Evolutionary conservation across 768 basidiomycete species (phyloP), one percentile per base, ranked within the genome.

Genomic region (Trametes punicea): DNA sequence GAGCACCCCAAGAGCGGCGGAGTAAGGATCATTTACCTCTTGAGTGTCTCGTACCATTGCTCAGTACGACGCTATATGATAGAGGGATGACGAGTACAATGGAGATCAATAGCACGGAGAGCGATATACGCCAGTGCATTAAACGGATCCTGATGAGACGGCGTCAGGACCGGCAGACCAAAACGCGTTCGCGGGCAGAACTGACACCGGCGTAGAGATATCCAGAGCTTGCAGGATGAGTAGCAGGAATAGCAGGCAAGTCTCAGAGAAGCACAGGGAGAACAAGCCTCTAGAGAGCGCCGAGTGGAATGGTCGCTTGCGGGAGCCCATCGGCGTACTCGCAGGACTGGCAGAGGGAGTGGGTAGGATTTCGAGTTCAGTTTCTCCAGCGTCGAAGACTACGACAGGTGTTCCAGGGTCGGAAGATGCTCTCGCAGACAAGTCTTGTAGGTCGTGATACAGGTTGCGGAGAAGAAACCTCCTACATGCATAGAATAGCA

Each of bases 251-350:
- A 93, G 71, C 63, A 81, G 79, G 59, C 84, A 85, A 48, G 84
- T 82, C 70, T 92, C 91, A 1, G 86, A 79, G 67, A 92, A 89
- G 62, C 84, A 85, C 29, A 82, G 70, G 0, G 88, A 79, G 62
- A 93, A 92, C 6, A 84, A 67, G 0, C 72, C 74, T 39, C 84
- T 73, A 0, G 90, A 77, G 0, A 89, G 64, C 3, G 69, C 67
- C 0, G 84, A 81, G 60, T 90, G 87, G 40, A 80, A 69, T 29
- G 74, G 63, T 65, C 64, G 55, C 31, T 59, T 64, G 5, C 50
- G 38, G 15, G 21, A 10, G 10, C 26, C 21, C 4, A 16, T 34
- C 3, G 55, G 29, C 2, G 27, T 20, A 4, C 27, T 53, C 13
- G 51, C 15, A 10, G 60, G 42, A 4, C 49, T 48, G 0, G 61